Percentiles rank a stretch among this genome's conserved stretches.
phyloP scores from a whole-genome alignment of 352 stramenopile species.

The Phytopythium boreale region DNA sequence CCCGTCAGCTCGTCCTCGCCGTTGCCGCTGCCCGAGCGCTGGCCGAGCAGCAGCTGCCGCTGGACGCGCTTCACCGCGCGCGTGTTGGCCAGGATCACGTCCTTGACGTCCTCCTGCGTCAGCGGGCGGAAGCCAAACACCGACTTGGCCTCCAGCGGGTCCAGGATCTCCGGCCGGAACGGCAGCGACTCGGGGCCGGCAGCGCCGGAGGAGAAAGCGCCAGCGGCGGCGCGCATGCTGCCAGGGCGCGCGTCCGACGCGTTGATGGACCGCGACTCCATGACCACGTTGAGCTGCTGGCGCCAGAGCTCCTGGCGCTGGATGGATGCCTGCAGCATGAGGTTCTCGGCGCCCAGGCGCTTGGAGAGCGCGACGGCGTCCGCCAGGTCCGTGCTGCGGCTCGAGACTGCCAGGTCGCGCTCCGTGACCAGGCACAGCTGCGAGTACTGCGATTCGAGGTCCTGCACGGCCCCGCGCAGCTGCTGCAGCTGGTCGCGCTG shows the following conservation, averaged over 20 bases:
- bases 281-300: constrained; percentile 21
- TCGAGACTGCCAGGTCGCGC: not conserved
- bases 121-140: constrained; percentile 27
- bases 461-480: constrained; percentile 19
- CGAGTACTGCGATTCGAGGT: constrained; percentile 32
- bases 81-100: constrained; percentile 28
- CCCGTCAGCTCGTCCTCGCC: constrained; percentile 1
- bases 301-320: constrained; percentile 25
- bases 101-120: constrained; percentile 19
- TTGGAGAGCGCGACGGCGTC: constrained; percentile 16
- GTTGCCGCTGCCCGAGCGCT: constrained; percentile 5
- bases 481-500: constrained; percentile 26
- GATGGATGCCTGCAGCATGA: constrained; percentile 22
- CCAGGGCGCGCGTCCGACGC: not conserved
- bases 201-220: not conserved
- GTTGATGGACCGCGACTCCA: constrained; percentile 23
- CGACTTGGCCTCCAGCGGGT: constrained; percentile 15
- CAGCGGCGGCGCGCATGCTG: not conserved
- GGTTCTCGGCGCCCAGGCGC: constrained; percentile 35
- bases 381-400: constrained; percentile 7
- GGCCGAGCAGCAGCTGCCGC: constrained; percentile 14
- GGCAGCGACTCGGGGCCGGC: not conserved
- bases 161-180: constrained; percentile 11
- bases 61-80: constrained; percentile 16
- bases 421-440: constrained; percentile 19